phyloP scores from a whole-genome alignment of 139 green algal genomes.

The Tetradesmus obliquus region DNA sequence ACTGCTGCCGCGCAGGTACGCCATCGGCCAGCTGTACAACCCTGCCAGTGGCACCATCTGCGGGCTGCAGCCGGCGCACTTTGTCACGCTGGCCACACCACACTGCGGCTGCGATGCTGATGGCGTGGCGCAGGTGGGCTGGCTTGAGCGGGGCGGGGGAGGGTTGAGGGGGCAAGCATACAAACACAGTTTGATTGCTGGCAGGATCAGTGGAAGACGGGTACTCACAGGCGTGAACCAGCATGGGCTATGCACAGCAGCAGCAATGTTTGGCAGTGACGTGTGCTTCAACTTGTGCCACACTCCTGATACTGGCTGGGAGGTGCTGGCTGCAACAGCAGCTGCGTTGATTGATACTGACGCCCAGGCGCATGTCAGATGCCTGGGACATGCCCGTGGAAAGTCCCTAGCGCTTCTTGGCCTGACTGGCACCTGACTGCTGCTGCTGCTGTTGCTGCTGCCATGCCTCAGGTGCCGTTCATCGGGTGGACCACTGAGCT shows the following conservation, averaged over 20 bases:
- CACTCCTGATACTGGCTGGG: no score
- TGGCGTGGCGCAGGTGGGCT: slow-evolving; percentile 69
- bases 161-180: background rate
- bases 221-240: no score
- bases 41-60: slow-evolving; percentile 53
- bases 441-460: slow-evolving; percentile 1
- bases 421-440: no score
- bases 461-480: slow-evolving; percentile 75
- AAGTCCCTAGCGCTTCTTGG: no score
- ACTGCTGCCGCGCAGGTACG: slow-evolving; percentile 40
- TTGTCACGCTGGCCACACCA: slow-evolving; percentile 84
- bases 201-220: no score
- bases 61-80: slow-evolving; percentile 79
- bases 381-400: no score
- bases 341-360: no score
- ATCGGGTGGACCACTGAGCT: slow-evolving; percentile 64
- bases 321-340: no score
- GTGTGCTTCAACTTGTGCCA: background rate
- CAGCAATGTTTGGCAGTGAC: background rate
- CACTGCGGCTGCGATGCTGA: slow-evolving; percentile 82
- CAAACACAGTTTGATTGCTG: background rate
- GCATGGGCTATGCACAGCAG: no score
- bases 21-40: slow-evolving; percentile 69
- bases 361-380: no score
- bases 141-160: no score